Conservation (phyloP, 1,284 basidiomycete genomes). For the Phellopilus nigrolimitatus region DNA sequence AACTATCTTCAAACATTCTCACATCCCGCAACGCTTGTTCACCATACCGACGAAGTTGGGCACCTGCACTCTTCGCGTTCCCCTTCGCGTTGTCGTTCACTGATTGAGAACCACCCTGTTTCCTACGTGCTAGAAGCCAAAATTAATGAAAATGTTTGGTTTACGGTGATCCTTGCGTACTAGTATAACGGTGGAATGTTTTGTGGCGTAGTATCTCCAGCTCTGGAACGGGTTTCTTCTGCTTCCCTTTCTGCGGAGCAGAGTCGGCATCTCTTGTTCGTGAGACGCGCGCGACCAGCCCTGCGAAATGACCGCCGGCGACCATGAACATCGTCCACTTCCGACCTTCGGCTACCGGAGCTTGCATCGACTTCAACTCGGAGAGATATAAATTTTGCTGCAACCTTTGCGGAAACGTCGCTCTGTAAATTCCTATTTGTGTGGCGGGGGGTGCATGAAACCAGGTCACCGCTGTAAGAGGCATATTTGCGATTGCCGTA, state of each 20-base stretch:
- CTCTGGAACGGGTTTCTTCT: constrained; percentile 56
- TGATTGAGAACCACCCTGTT: constrained; percentile 95
- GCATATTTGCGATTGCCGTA: constrained; percentile 35
- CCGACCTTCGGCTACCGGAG: constrained; percentile 53
- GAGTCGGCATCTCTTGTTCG: constrained; percentile 42
- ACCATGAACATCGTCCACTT: constrained; percentile 95
- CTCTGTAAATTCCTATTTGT: constrained; percentile 86
- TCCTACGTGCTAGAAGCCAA: constrained; percentile 74
- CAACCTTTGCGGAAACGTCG: constrained; percentile 56
- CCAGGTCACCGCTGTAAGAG: constrained; percentile 82
- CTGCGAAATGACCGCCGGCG: constrained; percentile 97
- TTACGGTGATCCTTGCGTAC: constrained; percentile 40
- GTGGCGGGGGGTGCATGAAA: constrained; percentile 81
- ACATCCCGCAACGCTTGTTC: constrained; percentile 91
- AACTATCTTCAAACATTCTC: constrained; percentile 27
- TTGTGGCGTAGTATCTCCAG: constrained; percentile 86
- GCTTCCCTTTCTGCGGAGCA: constrained; percentile 48
- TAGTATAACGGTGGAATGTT: constrained; percentile 98
- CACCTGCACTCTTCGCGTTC: constrained; percentile 92
- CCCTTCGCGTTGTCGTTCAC: constrained; percentile 92
- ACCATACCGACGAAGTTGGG: constrained; percentile 90
- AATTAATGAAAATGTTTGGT: constrained; percentile 7
- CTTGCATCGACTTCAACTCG: constrained; percentile 67
- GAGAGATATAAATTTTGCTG: constrained; percentile 42
- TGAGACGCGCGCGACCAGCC: constrained; percentile 76